Conservation (phyloP, 345 rosid genomes). For the Salix caprea region DNA sequence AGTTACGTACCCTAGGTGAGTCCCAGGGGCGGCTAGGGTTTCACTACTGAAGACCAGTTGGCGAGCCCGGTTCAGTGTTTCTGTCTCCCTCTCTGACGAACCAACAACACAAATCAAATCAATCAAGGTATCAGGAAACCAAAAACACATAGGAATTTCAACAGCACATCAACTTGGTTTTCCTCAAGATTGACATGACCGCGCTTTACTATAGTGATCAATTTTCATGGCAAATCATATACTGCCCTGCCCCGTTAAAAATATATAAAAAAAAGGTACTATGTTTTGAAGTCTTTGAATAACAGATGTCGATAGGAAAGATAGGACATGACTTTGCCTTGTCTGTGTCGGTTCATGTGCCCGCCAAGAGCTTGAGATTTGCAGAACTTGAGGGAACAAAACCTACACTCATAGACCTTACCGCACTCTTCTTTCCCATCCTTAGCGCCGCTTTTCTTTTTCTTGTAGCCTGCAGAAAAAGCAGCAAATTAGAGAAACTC, state of each 20-base stretch:
- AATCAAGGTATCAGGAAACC: neutral
- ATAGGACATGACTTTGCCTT: slow-evolving; percentile 47
- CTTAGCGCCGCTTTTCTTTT: slow-evolving; percentile 63
- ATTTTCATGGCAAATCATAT: slow-evolving; percentile 10
- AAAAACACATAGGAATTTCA: slow-evolving; percentile 14
- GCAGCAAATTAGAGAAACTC: slow-evolving; percentile 41
- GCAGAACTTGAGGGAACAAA: slow-evolving; percentile 99
- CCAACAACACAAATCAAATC: slow-evolving; percentile 25
- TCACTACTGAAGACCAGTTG: slow-evolving; percentile 85
- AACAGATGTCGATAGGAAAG: neutral
- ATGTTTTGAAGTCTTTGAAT: neutral
- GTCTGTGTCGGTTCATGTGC: slow-evolving; percentile 99
- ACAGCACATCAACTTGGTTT: slow-evolving; percentile 24
- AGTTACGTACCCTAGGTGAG: slow-evolving; percentile 40
- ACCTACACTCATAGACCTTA: slow-evolving; percentile 94
- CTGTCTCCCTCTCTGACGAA: slow-evolving; percentile 91
- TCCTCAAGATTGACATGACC: slow-evolving; percentile 34
- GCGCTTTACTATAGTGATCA: neutral
- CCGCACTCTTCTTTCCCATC: slow-evolving; percentile 84
- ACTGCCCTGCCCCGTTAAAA: neutral
- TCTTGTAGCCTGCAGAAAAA: slow-evolving; percentile 37
- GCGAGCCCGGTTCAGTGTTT: slow-evolving; percentile 95
- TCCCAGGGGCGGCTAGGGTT: slow-evolving; percentile 47
- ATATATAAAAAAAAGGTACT: neutral
- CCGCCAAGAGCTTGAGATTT: slow-evolving; percentile 99